Percentiles rank a stretch among this genome's conserved stretches.
These are phyloP conservation scores for Corchorus capsularis DNA, from an alignment of 345 rosid genomes.

Conservation along the genomic window DNA sequence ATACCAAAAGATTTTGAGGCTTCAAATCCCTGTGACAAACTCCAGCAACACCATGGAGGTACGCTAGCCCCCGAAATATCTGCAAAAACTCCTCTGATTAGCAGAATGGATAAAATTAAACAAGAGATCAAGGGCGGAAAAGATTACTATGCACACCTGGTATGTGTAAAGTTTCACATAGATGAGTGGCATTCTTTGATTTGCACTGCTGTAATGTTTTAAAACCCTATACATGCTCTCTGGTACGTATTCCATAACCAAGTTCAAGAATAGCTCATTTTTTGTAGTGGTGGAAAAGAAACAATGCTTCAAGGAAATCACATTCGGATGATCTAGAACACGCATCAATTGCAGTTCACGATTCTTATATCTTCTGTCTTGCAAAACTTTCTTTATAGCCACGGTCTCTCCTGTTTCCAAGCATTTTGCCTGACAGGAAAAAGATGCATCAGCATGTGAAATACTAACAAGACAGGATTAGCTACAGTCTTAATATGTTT, in stretches of 20 bases:
- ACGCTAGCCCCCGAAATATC: constrained; percentile 87
- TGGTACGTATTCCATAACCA: constrained; percentile 92
- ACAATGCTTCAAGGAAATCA: constrained; percentile 81
- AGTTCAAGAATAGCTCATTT: constrained; percentile 79
- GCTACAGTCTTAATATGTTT: background rate
- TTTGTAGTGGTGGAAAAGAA: constrained; percentile 85
- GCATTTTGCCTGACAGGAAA: constrained; percentile 61
- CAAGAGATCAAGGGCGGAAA: constrained; percentile 14
- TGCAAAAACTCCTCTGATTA: constrained; percentile 29
- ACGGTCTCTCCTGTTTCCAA: constrained; percentile 87
- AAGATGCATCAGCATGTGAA: constrained; percentile 8
- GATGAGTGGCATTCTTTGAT: constrained; percentile 79
- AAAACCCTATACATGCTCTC: constrained; percentile 87
- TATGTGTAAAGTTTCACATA: constrained; percentile 84
- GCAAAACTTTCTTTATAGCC: constrained; percentile 84
- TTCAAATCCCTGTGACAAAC: constrained; percentile 90
- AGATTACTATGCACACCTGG: constrained; percentile 48
- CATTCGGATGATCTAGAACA: constrained; percentile 86
- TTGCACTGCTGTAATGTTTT: constrained; percentile 79
- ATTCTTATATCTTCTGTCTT: constrained; percentile 84
- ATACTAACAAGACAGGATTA: background rate
- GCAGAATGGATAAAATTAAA: background rate
- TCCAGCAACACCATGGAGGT: constrained; percentile 75
- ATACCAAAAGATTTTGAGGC: constrained; percentile 93
- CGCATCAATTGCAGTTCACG: constrained; percentile 83